Evolutionary conservation across 2,329 filamentous ascomycete genomes (phyloP), one percentile per base, ranked within the genome.

Genomic region (Microdochium nivale): DNA sequence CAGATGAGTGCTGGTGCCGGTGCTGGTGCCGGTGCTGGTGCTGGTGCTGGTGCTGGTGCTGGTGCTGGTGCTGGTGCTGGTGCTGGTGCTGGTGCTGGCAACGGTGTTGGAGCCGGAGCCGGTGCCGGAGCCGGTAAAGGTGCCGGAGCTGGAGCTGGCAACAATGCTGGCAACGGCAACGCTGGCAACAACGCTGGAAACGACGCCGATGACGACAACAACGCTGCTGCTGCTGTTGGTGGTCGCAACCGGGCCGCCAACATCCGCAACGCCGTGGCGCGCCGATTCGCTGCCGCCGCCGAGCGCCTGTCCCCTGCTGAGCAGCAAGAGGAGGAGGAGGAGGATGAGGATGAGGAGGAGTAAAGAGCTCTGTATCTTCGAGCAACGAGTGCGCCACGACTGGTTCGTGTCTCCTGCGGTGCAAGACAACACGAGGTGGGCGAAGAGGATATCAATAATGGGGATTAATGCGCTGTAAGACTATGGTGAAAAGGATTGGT

Each of bases 1-100:
- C 78, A 82, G 64, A 75, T 24, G 9, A 62, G 63, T 52, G 59
- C 59, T 55, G 1, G 3, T 8, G 19, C 35, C n/a, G 30, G 27
- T 14, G 33, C 23, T 14, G 19, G 14, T 16, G 40, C 9, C 9
- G 59, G 55, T 49, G 47, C 58, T 25, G 62, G 58, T 24, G 55
- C 54, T 2, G 50, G 53, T 21, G 55, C 49, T 13, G 25, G 33
- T 33, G 49, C 50, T 27, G 54, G 57, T 25, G 60, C 61, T 44
- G 58, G 54, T 30, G 56, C 55, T 51, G 57, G 57, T 40, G 49
- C 35, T 40, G 40, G 21, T 8, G 59, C 54, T 49, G 47, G 58
- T 25, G 62, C 58, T 24, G 55, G 52, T 2, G 50, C 53, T n/a
- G 55, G 46, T n/a, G 25, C 44, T 33, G 49, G 49, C 27, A 52